Base-by-base conservation (phyloP, 352 stramenopile genomes). In the Pythium angustatum region DNA sequence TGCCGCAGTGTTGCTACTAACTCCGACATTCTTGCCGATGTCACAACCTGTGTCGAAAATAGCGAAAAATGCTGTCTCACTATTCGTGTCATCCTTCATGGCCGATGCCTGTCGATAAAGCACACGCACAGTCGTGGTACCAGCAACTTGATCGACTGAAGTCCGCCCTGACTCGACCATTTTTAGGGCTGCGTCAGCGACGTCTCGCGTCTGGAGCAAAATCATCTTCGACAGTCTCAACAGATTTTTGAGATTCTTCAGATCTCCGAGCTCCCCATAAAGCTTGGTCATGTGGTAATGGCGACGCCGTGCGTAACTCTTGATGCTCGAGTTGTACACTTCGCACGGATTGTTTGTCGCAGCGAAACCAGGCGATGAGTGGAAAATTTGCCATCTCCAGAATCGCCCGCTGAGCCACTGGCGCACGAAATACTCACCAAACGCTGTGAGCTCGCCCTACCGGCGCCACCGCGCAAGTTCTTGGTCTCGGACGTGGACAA, bases 281-380 rank as follows among this genome's bases (percentile, higher is more conserved):
- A 64, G 45, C 34, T 43, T 38, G 3, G 51, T 26, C 53, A 50
- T 51, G 36, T 49, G 53, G 14, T 38, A 34, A 28, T 38, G 19
- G n/a, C 40, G 19, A 5, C 53, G 36, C 40, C 40, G 22, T 6
- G 38, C 27, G 38, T 67, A 66, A 3, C 56, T 50, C 31, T 70
- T 73, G 15, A 73, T 66, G 14, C 48, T 64, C 3, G 56, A 48
- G 27, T 70, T 69, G 61, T 64, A 70, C 3, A 67, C 62, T 54
- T 69, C 61, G 53, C 61, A 67, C 15, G 66, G 66, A 15, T 68
- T 69, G 44, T 71, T 71, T 14, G 51, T 63, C 3, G 52, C 63
- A 14, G 44, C 52, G 34, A 53, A 71, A 27, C 48, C 52, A 14
- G 21, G 26, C 8, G 51, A 57, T 15, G 64, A 63, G 21, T 66